Percentiles rank a stretch among this genome's conserved stretches.
phyloP scores from a whole-genome alignment of 345 rosid species.

The Ceriops zippeliana region DNA sequence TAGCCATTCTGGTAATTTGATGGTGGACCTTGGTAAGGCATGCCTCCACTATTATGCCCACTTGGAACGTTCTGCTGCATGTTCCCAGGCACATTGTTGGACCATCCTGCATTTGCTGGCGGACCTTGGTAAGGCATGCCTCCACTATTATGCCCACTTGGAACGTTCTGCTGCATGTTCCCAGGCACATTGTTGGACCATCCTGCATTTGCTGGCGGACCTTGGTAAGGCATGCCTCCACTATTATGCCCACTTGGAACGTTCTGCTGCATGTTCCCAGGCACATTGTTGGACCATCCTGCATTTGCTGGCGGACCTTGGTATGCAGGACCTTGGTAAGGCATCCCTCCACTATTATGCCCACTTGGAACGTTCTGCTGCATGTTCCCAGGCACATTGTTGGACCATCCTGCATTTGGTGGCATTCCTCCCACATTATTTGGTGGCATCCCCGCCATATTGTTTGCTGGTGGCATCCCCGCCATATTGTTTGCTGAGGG shows the following conservation, averaged over 20 bases:
- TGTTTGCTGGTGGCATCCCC: neutral
- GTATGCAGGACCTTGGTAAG: conserved; percentile 28
- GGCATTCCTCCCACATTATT: conserved; percentile 25
- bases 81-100: conserved; percentile 13
- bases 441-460: conserved; percentile 16
- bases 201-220: conserved; percentile 19
- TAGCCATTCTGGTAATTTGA: conserved; percentile 26
- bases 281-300: conserved; percentile 16
- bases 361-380: neutral
- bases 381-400: conserved; percentile 12
- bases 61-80: neutral
- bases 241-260: no score
- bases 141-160: no score
- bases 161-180: conserved; percentile 5
- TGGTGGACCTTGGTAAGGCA: conserved; percentile 20
- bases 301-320: conserved; percentile 11
- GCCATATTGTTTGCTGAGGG: neutral
- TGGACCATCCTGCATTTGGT: conserved; percentile 15
- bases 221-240: conserved; percentile 19
- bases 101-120: neutral
- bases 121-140: conserved; percentile 22
- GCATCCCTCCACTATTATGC: neutral
- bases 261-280: conserved; percentile 10
- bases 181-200: conserved; percentile 10
- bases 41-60: neutral